Base-by-base conservation (phyloP, 2,329 filamentous ascomycete species). In the Calonectria henricotiae region DNA sequence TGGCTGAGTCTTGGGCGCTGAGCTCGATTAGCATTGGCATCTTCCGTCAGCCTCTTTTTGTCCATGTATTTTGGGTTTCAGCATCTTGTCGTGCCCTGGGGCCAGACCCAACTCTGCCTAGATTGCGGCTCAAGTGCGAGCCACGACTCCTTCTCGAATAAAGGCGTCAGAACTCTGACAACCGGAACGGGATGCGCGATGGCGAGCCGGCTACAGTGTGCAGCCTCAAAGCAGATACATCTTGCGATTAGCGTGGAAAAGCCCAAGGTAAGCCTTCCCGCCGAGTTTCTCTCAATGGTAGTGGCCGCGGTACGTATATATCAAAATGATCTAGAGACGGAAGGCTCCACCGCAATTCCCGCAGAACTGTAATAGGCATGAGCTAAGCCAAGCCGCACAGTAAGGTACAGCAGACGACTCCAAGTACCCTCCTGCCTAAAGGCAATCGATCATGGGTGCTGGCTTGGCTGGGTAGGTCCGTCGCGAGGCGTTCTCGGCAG, bases 261-360 rank as follows among this genome's bases (percentile, higher is more conserved):
- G 9, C 20, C 23, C 5, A 15, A 3, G 25, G 44, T 25, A 27
- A 47, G 44, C 44, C 44, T 47, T 47, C 44, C 44, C 44, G 44
- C 25, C 25, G 44, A 47, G 44, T 47, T 47, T 47, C 44, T 20
- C 44, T 25, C 44, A 20, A 30, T 20, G 27, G 27, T 15, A 15
- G n/a, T 43, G 37, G 3, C 11, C 17, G 41, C 7, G n/a, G 4
- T 15, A 13, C 17, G 49, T 12, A 54, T 30, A 30, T 30, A 7
- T 30, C 7, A 54, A 37, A 54, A 54, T 54, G 49, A 30, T 20
- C 49, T 25, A 54, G 49, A 32, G 17, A 17, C 49, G 30, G 49
- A 54, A 15, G 49, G 49, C 49, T 20, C 49, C 49, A 54, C 49
- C 30, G 49, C 30, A 54, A 54, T 54, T 51, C 49, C 49, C 49